A percentile compares a stretch with the other conserved stretches of the same genome.
Evolutionary conservation across 2,329 filamentous ascomycete species (phyloP).

Genomic region (Iodosphaeria phyllophila): DNA sequence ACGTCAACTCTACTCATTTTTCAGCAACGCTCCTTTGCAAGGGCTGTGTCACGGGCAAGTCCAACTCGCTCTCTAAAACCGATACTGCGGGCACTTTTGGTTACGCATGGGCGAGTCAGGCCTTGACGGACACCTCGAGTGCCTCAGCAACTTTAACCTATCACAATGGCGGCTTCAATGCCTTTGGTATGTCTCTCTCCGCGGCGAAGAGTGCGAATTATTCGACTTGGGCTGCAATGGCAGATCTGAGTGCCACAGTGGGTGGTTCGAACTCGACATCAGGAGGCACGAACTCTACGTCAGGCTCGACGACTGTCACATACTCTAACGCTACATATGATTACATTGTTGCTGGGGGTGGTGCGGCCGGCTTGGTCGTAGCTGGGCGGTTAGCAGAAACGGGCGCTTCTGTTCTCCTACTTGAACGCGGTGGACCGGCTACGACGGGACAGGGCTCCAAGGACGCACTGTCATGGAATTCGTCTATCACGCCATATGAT

Average conservation of each 20-base stretch:
- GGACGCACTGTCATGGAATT: constrained; percentile 13
- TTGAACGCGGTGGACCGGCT: constrained; percentile 19
- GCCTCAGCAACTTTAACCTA: constrained; percentile 16
- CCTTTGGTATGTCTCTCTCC: constrained; percentile 14
- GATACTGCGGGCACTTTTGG: constrained; percentile 14
- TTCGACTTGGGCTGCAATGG: constrained; percentile 9
- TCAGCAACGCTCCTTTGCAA: constrained; percentile 34
- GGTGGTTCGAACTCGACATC: constrained; percentile 4
- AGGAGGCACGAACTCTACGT: constrained; percentile 8
- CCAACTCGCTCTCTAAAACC: constrained; percentile 12
- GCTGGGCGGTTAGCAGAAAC: constrained; percentile 17
- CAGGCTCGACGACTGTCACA: constrained; percentile 6
- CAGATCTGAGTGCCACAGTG: constrained; percentile 2
- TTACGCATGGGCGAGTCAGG: constrained; percentile 18
- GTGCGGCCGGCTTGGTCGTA: constrained; percentile 16
- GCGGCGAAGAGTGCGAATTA: constrained; percentile 15
- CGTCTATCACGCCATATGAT: constrained; percentile 13
- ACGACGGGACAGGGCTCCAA: constrained; percentile 14
- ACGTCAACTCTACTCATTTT: constrained; percentile 30
- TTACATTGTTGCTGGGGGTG: constrained; percentile 19
- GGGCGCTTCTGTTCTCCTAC: constrained; percentile 16
- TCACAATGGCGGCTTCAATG: constrained; percentile 20
- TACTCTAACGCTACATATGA: constrained; percentile 19
- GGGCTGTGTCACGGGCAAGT: constrained; percentile 19
- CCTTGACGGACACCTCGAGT: constrained; percentile 13